These are phyloP conservation scores for Fusarium papillatum DNA, from an alignment of 2,329 filamentous ascomycete genomes.

Conservation along the genomic window DNA sequence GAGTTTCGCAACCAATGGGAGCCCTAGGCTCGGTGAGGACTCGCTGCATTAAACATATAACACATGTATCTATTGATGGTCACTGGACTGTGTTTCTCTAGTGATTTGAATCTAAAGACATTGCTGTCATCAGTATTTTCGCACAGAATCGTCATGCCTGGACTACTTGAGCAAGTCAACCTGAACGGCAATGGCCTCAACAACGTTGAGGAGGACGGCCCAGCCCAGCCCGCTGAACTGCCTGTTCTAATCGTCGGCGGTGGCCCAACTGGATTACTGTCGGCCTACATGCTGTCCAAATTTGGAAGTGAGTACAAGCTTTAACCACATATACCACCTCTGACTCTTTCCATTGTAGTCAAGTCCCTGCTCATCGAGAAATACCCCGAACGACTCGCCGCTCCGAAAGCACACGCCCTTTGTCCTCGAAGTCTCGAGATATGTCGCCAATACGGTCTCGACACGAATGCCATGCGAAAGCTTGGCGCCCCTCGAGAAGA, in stretches of 20 bases:
- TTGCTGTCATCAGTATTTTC: not conserved
- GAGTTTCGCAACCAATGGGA: not conserved
- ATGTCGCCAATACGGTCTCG: not conserved
- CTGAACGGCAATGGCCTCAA: not conserved
- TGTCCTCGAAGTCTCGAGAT: slow-evolving; percentile 1
- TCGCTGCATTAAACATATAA: not conserved
- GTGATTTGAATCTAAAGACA: not conserved
- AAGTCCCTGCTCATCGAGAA: not conserved
- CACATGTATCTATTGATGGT: not conserved
- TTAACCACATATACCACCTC: no score
- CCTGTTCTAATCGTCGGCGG: not conserved
- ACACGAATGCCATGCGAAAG: not conserved
- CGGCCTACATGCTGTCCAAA: not conserved
- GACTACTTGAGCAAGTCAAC: not conserved
- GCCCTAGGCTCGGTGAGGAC: not conserved
- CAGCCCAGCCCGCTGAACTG: not conserved
- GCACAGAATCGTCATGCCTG: not conserved
- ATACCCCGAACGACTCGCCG: not conserved
- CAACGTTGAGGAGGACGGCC: not conserved
- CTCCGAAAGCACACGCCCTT: not conserved
- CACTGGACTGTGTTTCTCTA: not conserved
- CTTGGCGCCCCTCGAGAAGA: not conserved
- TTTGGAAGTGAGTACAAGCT: not conserved
- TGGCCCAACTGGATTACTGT: not conserved
- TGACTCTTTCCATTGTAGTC: no score